These are phyloP conservation scores for Luzula sylvatica DNA, from an alignment of 176 grass and related monocot genomes.

Conservation along the genomic window DNA sequence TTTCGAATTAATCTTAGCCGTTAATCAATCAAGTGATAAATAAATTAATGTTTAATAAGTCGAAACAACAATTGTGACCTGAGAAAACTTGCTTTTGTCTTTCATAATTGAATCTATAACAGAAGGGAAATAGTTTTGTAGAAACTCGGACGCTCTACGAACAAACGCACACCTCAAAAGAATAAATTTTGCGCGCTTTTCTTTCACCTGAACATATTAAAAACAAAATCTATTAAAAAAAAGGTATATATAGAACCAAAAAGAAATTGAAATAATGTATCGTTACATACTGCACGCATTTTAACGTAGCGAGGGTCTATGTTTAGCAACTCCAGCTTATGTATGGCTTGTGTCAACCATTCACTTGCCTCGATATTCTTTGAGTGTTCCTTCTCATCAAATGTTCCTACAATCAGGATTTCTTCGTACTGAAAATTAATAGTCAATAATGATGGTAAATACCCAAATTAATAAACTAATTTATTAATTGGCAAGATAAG, in stretches of 20 bases:
- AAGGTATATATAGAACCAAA: background rate
- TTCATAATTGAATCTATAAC: slow-evolving; percentile 80
- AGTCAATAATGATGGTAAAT: background rate
- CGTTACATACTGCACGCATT: slow-evolving; percentile 60
- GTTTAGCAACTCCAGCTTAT: slow-evolving; percentile 70
- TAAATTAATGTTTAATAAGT: too few species aligned
- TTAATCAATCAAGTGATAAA: too few species aligned
- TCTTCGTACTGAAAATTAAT: slow-evolving; percentile 49
- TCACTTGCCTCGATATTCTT: slow-evolving; percentile 94
- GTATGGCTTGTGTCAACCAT: slow-evolving; percentile 83
- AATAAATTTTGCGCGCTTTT: slow-evolving; percentile 96
- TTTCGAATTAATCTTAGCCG: background rate
- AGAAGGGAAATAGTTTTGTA: slow-evolving; percentile 88
- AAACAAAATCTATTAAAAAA: background rate
- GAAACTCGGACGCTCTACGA: slow-evolving; percentile 82
- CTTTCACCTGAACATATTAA: slow-evolving; percentile 61
- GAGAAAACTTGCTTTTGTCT: slow-evolving; percentile 79
- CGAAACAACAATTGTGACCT: slow-evolving; percentile 37
- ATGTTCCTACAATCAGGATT: slow-evolving; percentile 69
- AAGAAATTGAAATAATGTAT: too few species aligned
- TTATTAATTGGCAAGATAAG: background rate
- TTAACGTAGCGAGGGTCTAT: slow-evolving; percentile 69
- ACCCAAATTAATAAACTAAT: background rate
- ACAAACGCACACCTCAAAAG: slow-evolving; percentile 92
- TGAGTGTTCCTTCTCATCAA: slow-evolving; percentile 73